Evolutionary conservation across 805 yeast genomes (phyloP).

Genomic region (Priceomyces medius): DNA sequence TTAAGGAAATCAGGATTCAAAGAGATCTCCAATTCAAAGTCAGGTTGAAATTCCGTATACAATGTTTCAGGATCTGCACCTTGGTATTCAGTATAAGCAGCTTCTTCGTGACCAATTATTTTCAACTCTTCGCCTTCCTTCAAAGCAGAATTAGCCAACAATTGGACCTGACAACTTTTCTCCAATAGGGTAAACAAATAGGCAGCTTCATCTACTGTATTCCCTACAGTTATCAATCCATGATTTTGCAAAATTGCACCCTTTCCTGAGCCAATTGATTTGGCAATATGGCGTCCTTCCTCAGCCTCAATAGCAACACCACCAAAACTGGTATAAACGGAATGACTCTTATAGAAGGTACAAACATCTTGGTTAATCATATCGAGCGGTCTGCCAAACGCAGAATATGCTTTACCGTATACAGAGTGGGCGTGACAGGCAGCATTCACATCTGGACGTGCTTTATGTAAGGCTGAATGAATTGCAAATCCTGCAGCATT

Average conservation of each 20-base stretch:
- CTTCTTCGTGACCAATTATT: slow-evolving; percentile 58
- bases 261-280: slow-evolving; percentile 28
- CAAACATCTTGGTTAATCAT: slow-evolving; percentile 83
- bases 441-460: slow-evolving; percentile 39
- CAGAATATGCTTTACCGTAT: slow-evolving; percentile 39
- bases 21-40: slow-evolving; percentile 44
- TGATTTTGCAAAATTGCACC: slow-evolving; percentile 34
- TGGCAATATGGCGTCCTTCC: slow-evolving; percentile 32
- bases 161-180: slow-evolving; percentile 29
- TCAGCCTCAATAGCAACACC: slow-evolving; percentile 59
- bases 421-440: slow-evolving; percentile 43
- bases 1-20: not conserved
- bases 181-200: slow-evolving; percentile 33
- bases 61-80: slow-evolving; percentile 65
- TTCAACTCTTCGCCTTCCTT: slow-evolving; percentile 39
- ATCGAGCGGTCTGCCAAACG: slow-evolving; percentile 49
- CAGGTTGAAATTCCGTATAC: slow-evolving; percentile 74
- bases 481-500: slow-evolving; percentile 44
- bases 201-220: slow-evolving; percentile 38
- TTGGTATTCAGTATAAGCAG: slow-evolving; percentile 61
- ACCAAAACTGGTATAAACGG: slow-evolving; percentile 69
- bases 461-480: slow-evolving; percentile 39
- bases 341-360: slow-evolving; percentile 60
- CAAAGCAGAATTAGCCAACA: slow-evolving; percentile 41
- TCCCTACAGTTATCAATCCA: slow-evolving; percentile 35